A percentile compares a stretch with the other conserved stretches of the same genome.
phyloP scores from a whole-genome alignment of 129 eudicot genomes.

The Escallonia herrerae region DNA sequence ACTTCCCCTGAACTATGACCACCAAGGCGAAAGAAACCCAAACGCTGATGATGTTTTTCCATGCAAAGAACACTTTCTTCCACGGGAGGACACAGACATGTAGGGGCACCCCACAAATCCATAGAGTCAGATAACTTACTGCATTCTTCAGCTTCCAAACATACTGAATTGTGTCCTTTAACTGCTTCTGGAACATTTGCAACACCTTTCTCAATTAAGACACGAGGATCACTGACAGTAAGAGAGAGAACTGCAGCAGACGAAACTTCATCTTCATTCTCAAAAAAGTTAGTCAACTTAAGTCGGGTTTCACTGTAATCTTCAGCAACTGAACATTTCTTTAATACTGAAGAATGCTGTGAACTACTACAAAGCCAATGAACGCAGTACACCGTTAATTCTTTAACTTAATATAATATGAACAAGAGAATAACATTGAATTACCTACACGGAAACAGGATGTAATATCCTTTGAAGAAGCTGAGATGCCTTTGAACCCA shows the following conservation, averaged over 20 bases:
- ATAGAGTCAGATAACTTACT: conserved; percentile 10
- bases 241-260: conserved; percentile 41
- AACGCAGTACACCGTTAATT: background rate
- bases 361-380: conserved; percentile 26
- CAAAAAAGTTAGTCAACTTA: conserved; percentile 18
- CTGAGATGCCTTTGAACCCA: conserved; percentile 64
- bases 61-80: conserved; percentile 74
- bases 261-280: conserved; percentile 33
- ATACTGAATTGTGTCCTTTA: conserved; percentile 8
- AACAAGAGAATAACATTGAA: conserved; percentile 3
- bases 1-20: conserved; percentile 17
- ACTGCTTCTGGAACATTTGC: conserved; percentile 12
- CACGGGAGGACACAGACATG: conserved; percentile 50
- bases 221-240: conserved; percentile 66
- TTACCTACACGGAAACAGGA: conserved; percentile 45
- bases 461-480: conserved; percentile 64
- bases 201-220: conserved; percentile 16
- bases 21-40: conserved; percentile 44
- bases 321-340: conserved; percentile 24
- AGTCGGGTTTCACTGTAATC: conserved; percentile 14
- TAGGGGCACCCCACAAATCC: conserved; percentile 67
- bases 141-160: conserved; percentile 4
- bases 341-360: conserved; percentile 17
- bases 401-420: background rate
- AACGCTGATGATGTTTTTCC: conserved; percentile 49